phyloP scores from a whole-genome alignment of 192 early-diverging fungal species.

The Lunasporangiospora selenospora region DNA sequence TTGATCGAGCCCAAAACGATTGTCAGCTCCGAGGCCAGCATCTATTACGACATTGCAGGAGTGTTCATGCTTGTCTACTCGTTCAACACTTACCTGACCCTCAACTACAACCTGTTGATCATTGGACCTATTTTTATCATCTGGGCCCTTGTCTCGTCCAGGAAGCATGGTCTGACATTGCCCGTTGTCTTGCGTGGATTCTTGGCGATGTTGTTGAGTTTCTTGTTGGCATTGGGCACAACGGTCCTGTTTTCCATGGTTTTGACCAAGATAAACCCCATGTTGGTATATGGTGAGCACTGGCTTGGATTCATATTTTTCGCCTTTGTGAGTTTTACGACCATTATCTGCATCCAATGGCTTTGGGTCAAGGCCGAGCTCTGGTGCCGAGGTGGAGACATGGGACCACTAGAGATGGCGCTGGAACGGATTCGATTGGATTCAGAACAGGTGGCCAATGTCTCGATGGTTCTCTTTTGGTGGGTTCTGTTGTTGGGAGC shows the following conservation, averaged over 20 bases:
- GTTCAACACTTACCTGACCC: slow-evolving; percentile 43
- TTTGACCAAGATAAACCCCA: slow-evolving; percentile 44
- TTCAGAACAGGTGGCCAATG: slow-evolving; percentile 36
- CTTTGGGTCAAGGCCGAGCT: slow-evolving; percentile 24
- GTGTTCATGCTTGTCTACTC: slow-evolving; percentile 49
- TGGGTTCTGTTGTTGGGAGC: slow-evolving; percentile 51
- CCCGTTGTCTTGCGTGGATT: slow-evolving; percentile 14
- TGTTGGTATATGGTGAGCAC: slow-evolving; percentile 48
- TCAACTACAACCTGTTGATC: slow-evolving; percentile 42
- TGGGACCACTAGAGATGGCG: slow-evolving; percentile 22
- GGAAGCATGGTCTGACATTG: slow-evolving; percentile 11
- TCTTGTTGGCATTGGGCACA: slow-evolving; percentile 23
- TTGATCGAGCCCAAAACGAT: slow-evolving; percentile 35
- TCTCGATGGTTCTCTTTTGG: slow-evolving; percentile 52
- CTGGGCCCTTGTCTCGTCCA: slow-evolving; percentile 21
- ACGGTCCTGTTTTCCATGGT: slow-evolving; percentile 24
- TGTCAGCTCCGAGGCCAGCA: slow-evolving; percentile 31
- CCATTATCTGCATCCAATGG: slow-evolving; percentile 38
- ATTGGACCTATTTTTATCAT: slow-evolving; percentile 28
- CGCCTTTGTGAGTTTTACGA: slow-evolving; percentile 25
- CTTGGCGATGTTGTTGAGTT: slow-evolving; percentile 26
- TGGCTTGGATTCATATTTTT: slow-evolving; percentile 39
- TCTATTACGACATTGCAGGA: slow-evolving; percentile 59
- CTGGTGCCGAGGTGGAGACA: slow-evolving; percentile 31
- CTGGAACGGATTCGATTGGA: slow-evolving; percentile 40